Evolutionary conservation across 495 filamentous ascomycete species (phyloP), one percentile per base, ranked within the genome.

Genomic region (Apiosordaria backusii): DNA sequence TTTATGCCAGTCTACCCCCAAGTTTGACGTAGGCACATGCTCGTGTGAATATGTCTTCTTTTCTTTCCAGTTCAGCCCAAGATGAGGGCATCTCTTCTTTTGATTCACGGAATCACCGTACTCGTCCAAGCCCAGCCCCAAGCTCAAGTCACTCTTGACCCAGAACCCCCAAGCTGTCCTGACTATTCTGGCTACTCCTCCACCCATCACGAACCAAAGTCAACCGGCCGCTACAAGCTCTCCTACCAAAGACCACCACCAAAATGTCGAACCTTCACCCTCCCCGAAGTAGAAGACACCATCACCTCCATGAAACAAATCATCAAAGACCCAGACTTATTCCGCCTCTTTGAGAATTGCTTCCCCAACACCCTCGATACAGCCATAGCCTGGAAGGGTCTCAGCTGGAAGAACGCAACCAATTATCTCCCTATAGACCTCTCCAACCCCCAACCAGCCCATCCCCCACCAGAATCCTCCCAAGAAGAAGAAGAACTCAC

Each of bases 301-400:
- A 81, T 90, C 61, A 64, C 72, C 53, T 77, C 81, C 35, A 79
- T 87, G 75, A 67, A 80, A 25, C 62, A 65, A 6, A 67, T 77
- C 59, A 87, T 90, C 67, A 75, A 77, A 22, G 87, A 90, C 71
- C 87, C 88, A 4, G 88, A 91, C 74, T 80, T 90, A 5, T 83
- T 79, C 71, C 84, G 86, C 4, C 78, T 91, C 19, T 91, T 90
- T 72, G 72, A 84, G 65, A 90, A 91, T 68, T 74, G 81, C 4
- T 90, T 83, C 66, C 87, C 88, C 0, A 89, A 89, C 74, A 88
- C 87, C 1, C 76, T 91, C 61, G 88, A 90, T 68, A 91, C 88
- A 4, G 85, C 88, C 2, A 81, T 91, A 64, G 82, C 80, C 59
- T 90, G 86, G 87, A 84, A 80, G 67, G 88, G 87, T 1, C 75